A percentile compares a stretch with the other conserved stretches of the same genome.
These are phyloP conservation scores for Musa troglodytarum DNA, from an alignment of 176 grass and related monocot genomes.

Conservation along the genomic window DNA sequence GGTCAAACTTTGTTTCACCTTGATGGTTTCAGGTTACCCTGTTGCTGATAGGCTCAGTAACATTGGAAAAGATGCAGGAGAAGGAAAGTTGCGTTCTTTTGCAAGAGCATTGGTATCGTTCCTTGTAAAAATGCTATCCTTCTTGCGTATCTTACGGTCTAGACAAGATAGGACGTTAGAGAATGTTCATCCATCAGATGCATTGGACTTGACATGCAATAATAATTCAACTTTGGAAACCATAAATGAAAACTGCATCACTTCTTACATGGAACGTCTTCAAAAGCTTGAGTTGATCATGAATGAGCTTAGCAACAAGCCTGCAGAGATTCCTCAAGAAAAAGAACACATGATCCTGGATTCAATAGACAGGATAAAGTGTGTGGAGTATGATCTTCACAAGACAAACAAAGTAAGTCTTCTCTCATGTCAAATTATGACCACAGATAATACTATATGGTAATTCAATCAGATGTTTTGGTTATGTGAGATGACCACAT, in stretches of 20 bases:
- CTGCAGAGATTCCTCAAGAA: conserved; percentile 55
- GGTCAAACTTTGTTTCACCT: conserved; percentile 2
- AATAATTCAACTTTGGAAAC: conserved; percentile 21
- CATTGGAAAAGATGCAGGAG: conserved; percentile 14
- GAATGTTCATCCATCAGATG: conserved; percentile 10
- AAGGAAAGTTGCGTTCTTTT: conserved; percentile 29
- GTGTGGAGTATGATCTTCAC: conserved; percentile 64
- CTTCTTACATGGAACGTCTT: conserved; percentile 51
- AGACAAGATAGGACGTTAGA: conserved; percentile 40
- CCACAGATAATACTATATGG: too few relatives aligned
- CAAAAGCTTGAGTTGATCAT: conserved; percentile 52
- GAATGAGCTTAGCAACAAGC: conserved; percentile 56
- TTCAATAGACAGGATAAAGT: conserved; percentile 78
- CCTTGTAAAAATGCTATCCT: conserved; percentile 64
- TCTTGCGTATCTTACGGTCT: conserved; percentile 31
- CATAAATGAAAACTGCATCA: conserved; percentile 24
- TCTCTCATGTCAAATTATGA: background rate
- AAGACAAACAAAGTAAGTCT: conserved; percentile 51
- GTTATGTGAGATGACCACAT: too few relatives aligned
- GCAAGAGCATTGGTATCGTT: conserved; percentile 30
- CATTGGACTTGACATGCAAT: conserved; percentile 2
- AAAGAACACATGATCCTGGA: conserved; percentile 51
- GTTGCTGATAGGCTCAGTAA: conserved; percentile 12
- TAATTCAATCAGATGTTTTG: too few relatives aligned
- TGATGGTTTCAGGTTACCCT: conserved; percentile 29